These are phyloP conservation scores for Leishmania turanica DNA, from an alignment of 208 protist species.

Conservation along the genomic window DNA sequence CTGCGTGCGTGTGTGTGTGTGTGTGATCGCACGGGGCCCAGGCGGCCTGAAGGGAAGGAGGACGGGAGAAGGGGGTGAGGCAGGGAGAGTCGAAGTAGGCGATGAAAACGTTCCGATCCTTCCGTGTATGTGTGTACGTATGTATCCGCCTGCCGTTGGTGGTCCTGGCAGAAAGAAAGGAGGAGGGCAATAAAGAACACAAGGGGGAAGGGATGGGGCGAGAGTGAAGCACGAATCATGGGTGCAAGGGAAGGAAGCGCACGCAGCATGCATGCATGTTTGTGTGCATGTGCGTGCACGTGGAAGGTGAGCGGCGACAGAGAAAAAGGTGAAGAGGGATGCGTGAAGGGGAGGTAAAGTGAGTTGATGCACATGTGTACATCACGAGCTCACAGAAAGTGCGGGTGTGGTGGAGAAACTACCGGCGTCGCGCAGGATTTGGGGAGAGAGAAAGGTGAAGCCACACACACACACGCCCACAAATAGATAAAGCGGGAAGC, in stretches of 20 bases:
- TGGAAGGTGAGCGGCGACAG: background rate
- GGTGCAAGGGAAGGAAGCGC: background rate
- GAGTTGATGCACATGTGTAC: background rate
- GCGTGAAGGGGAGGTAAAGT: background rate
- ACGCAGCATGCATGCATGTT: background rate
- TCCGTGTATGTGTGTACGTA: background rate
- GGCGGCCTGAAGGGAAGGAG: background rate
- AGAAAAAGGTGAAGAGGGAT: background rate
- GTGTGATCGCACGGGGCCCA: background rate
- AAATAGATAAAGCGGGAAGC: background rate
- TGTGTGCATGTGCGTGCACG: background rate
- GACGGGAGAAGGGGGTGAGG: background rate
- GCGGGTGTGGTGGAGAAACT: background rate
- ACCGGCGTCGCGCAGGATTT: background rate
- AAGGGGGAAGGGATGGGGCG: background rate
- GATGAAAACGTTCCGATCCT: background rate
- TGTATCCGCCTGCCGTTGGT: background rate
- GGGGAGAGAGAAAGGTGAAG: conserved; percentile 1
- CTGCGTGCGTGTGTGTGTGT: background rate
- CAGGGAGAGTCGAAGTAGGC: background rate
- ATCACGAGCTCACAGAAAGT: background rate
- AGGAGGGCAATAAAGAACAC: background rate
- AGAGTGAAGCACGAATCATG: background rate
- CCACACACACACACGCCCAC: background rate
- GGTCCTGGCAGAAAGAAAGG: background rate